Percentiles rank a stretch among this genome's conserved stretches.
Conservation (phyloP, 2,329 filamentous ascomycete species). For the Colletotrichum sp. region DNA sequence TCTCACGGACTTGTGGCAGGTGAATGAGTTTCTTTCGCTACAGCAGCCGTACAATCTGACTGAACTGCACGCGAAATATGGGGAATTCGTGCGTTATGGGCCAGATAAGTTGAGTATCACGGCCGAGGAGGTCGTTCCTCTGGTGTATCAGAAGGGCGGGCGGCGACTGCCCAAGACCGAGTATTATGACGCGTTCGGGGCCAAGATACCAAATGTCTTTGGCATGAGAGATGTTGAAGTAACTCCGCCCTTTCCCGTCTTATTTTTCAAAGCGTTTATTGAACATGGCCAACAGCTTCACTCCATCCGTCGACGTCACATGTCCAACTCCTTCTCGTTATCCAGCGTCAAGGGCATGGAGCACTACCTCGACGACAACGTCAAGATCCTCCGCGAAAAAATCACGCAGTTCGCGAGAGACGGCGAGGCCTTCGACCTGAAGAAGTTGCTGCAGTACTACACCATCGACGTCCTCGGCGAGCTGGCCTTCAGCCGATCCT, state of each 20-base stretch:
- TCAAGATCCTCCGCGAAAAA: conserved; percentile 29
- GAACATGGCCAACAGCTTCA: neutral
- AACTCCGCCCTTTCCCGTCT: rapidly evolving
- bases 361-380: conserved; percentile 33
- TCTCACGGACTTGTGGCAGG: conserved; percentile 4
- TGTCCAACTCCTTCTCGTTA: conserved; percentile 6
- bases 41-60: conserved; percentile 7
- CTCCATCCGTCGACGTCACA: neutral
- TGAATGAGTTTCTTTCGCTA: neutral
- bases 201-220: neutral
- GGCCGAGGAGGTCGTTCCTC: conserved; percentile 2
- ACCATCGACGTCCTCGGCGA: conserved; percentile 31
- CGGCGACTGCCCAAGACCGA: conserved; percentile 9
- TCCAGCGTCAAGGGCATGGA: conserved; percentile 38
- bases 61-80: neutral
- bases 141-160: conserved; percentile 7
- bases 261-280: rapidly evolving
- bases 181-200: conserved; percentile 4
- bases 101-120: conserved; percentile 13
- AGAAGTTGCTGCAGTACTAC: conserved; percentile 31
- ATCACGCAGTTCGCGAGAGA: conserved; percentile 14
- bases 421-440: conserved; percentile 31
- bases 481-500: conserved; percentile 35
- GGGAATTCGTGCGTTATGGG: neutral
- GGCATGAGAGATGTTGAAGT: conserved; percentile 3